phyloP scores from a whole-genome alignment of 345 rosid genomes.

The Turnera subulata region DNA sequence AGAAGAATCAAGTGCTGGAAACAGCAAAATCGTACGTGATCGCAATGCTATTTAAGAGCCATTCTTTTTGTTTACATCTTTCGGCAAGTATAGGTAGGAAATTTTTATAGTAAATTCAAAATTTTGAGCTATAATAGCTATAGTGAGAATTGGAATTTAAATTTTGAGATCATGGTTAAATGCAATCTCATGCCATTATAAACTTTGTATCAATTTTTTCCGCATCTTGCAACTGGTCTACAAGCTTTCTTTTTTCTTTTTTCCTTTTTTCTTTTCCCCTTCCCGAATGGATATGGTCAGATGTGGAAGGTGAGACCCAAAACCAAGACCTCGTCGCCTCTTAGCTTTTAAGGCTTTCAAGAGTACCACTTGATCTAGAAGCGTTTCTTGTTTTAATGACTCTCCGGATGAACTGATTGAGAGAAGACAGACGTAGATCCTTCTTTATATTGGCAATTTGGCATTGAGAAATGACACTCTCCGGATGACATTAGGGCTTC shows the following conservation, averaged over 20 bases:
- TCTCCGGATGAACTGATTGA: too few relatives aligned
- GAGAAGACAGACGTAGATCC: too few relatives aligned
- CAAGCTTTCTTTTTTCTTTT: neutral
- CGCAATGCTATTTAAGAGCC: conserved; percentile 3
- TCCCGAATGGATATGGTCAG: too few relatives aligned
- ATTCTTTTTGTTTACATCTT: conserved; percentile 12
- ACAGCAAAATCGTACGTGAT: conserved; percentile 6
- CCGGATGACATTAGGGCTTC: too few relatives aligned
- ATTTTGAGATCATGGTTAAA: conserved; percentile 4
- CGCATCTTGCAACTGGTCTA: neutral
- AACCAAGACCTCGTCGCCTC: too few relatives aligned
- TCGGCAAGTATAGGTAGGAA: conserved; percentile 13
- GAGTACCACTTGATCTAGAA: too few relatives aligned
- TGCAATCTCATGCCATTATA: neutral
- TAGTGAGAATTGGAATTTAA: neutral
- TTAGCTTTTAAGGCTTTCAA: too few relatives aligned
- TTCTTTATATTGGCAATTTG: too few relatives aligned
- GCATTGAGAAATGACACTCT: too few relatives aligned
- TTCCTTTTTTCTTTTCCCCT: too few relatives aligned
- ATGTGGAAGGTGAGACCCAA: too few relatives aligned
- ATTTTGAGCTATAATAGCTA: neutral
- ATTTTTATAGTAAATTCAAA: neutral
- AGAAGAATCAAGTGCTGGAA: conserved; percentile 17
- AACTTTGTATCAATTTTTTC: neutral
- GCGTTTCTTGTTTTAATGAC: too few relatives aligned